These are phyloP conservation scores for Panicum virgatum DNA, from an alignment of 202 grass and related monocot species.

Conservation along the genomic window DNA sequence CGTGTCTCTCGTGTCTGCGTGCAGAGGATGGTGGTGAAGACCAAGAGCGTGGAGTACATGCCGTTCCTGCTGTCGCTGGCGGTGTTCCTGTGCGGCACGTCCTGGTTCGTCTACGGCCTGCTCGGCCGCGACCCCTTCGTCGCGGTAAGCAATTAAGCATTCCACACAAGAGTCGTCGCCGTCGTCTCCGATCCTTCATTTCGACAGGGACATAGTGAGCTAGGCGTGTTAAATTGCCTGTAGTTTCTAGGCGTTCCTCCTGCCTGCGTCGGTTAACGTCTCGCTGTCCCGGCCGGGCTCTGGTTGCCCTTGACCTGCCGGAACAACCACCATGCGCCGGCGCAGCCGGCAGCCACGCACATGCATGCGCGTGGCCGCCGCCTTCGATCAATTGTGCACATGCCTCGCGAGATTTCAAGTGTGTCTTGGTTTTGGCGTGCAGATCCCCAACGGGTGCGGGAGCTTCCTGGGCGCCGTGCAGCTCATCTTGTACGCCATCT, in stretches of 20 bases:
- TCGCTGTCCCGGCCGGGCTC: not conserved
- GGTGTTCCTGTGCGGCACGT: slow-evolving; percentile 93
- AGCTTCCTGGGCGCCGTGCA: slow-evolving; percentile 76
- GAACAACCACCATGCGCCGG: too few relatives aligned
- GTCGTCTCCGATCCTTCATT: too few relatives aligned
- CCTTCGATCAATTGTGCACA: too few relatives aligned
- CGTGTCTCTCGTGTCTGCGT: too few relatives aligned
- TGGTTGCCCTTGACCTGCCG: not conserved
- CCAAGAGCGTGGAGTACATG: slow-evolving; percentile 98
- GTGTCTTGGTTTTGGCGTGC: not conserved
- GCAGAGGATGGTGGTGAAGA: slow-evolving; percentile 95
- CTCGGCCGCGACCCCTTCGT: slow-evolving; percentile 86
- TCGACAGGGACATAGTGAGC: too few relatives aligned
- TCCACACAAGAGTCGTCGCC: too few relatives aligned
- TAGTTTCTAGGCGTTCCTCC: not conserved
- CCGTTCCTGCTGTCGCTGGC: slow-evolving; percentile 89
- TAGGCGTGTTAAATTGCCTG: too few relatives aligned
- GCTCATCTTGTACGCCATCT: slow-evolving; percentile 79
- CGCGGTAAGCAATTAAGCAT: slow-evolving; percentile 43
- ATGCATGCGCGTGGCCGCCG: too few relatives aligned
- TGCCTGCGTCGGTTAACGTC: not conserved
- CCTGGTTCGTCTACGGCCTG: slow-evolving; percentile 93
- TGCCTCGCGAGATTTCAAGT: too few relatives aligned
- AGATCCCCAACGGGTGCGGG: slow-evolving; percentile 96
- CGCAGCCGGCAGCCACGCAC: too few relatives aligned